Percentiles rank a stretch among this genome's conserved stretches.
These are phyloP conservation scores for Eucalyptus sp. DNA, from an alignment of 345 rosid species.

Conservation along the genomic window DNA sequence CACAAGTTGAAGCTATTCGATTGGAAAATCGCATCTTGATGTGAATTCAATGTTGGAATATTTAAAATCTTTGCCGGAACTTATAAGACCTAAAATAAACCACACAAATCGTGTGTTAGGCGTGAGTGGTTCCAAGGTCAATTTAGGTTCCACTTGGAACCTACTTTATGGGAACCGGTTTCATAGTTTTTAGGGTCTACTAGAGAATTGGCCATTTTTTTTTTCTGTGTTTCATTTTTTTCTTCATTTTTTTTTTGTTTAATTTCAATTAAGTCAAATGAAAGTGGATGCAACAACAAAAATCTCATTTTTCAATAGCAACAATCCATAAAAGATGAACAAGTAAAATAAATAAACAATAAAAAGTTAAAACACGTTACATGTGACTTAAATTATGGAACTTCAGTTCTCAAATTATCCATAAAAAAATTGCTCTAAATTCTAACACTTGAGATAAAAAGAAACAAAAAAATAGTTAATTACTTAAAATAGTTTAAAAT, in stretches of 20 bases:
- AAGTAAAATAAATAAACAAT: too few species aligned
- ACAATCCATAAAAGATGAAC: neutral
- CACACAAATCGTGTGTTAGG: neutral
- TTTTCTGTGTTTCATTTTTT: too few species aligned
- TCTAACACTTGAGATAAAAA: neutral
- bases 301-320: neutral
- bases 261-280: neutral
- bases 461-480: neutral
- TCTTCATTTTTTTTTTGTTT: too few species aligned
- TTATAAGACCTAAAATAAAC: neutral
- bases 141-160: neutral
- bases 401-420: neutral
- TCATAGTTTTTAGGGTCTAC: neutral
- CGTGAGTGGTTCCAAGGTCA: neutral
- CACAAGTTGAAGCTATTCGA: too few species aligned
- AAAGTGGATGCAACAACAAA: neutral
- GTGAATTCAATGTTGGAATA: too few species aligned
- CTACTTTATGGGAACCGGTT: neutral
- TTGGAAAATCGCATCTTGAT: too few species aligned
- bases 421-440: neutral
- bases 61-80: too few species aligned
- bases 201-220: neutral
- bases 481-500: neutral
- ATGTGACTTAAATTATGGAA: neutral
- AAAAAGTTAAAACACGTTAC: neutral